Evolutionary conservation across 768 basidiomycete genomes (phyloP).

Genomic region (Chlorophyllum brunneum): DNA sequence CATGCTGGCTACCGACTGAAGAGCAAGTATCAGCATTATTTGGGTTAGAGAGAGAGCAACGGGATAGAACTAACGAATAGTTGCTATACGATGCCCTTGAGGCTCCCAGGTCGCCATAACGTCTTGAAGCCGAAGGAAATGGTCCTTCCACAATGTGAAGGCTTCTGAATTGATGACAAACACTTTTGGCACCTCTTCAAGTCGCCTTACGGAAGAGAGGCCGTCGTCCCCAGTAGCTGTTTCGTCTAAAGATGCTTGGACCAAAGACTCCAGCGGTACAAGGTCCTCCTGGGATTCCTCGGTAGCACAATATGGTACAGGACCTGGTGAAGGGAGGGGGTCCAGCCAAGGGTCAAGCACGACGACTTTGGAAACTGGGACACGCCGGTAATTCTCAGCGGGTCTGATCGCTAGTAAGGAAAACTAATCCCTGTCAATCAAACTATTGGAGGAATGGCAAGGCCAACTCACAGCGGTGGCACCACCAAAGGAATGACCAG

Average conservation of each 20-base stretch:
- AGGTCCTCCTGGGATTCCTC: not conserved
- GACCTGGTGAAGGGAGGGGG: slow-evolving; percentile 61
- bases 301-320: slow-evolving; percentile 25
- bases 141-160: slow-evolving; percentile 77
- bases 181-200: slow-evolving; percentile 31
- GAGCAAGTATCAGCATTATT: not conserved
- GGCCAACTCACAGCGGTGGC: slow-evolving; percentile 38
- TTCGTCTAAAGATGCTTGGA: slow-evolving; percentile 8
- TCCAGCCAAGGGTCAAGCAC: slow-evolving; percentile 86
- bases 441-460: not conserved
- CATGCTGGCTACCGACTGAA: slow-evolving; percentile 45
- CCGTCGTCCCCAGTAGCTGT: slow-evolving; percentile 9
- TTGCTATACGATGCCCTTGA: slow-evolving; percentile 37
- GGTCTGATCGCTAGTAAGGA: slow-evolving; percentile 51
- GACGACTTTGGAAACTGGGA: slow-evolving; percentile 57
- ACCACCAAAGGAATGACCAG: slow-evolving; percentile 46
- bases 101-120: slow-evolving; percentile 56
- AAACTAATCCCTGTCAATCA: slow-evolving; percentile 35
- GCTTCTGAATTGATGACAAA: slow-evolving; percentile 73
- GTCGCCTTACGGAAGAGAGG: slow-evolving; percentile 5
- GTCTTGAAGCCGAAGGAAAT: slow-evolving; percentile 57
- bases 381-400: slow-evolving; percentile 31
- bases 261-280: slow-evolving; percentile 1
- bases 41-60: not conserved
- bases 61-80: slow-evolving; percentile 35